A percentile compares a stretch with the other conserved stretches of the same genome.
These are phyloP conservation scores for Musa balbisiana DNA, from an alignment of 202 grass and related monocot species.

Conservation along the genomic window DNA sequence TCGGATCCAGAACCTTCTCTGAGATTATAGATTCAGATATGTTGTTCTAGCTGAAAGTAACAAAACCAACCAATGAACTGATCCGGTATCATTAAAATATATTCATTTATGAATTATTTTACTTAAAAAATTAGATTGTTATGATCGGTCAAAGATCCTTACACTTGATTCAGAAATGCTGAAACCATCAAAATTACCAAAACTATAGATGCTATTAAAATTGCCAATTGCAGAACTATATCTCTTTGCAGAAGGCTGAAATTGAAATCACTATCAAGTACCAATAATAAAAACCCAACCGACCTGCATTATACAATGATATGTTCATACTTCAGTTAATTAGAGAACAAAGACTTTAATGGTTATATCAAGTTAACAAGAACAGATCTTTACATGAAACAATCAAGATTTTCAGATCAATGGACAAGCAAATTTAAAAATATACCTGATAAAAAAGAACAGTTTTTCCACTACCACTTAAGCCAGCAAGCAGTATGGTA, in stretches of 20 bases:
- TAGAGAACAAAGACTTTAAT: neutral
- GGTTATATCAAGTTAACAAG: neutral
- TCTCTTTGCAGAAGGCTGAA: no score
- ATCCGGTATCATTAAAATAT: no score
- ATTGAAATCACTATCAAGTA: no score
- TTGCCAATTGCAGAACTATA: neutral
- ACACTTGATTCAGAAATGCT: no score
- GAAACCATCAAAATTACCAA: neutral
- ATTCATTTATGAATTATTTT: no score
- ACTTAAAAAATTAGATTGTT: no score
- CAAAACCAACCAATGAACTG: no score
- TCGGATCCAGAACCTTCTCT: no score
- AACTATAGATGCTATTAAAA: neutral
- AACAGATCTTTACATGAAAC: neutral
- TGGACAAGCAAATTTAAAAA: neutral
- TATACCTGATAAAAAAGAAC: constrained; percentile 86
- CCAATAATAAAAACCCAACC: no score
- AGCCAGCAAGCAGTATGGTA: constrained; percentile 69
- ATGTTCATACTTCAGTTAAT: neutral
- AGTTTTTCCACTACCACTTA: constrained; percentile 90
- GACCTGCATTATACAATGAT: neutral
- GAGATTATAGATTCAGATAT: no score
- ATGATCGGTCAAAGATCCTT: no score
- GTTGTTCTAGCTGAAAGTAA: no score
- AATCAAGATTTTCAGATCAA: neutral